phyloP scores from a whole-genome alignment of 2,329 filamentous ascomycete species.

The Sclerotiophoma versabilis region DNA sequence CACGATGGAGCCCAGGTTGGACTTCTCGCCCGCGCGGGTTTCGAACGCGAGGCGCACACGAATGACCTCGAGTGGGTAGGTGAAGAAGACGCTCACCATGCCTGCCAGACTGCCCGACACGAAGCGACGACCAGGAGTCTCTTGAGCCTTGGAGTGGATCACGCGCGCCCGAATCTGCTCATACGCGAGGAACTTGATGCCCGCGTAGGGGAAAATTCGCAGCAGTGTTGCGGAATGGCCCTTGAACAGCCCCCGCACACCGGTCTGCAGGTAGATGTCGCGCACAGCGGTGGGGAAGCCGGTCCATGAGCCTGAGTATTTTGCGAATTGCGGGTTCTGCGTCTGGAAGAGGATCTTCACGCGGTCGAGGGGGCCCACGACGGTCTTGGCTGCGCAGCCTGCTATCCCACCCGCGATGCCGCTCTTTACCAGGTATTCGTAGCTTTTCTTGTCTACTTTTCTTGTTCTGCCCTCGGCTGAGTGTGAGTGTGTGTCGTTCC shows the following conservation, averaged over 20 bases:
- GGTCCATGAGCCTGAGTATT: constrained; percentile 88
- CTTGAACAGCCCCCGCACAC: constrained; percentile 79
- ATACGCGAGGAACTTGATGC: constrained; percentile 97
- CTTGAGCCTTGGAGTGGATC: constrained; percentile 74
- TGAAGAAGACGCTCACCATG: constrained; percentile 91
- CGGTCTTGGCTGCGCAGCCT: constrained; percentile 91
- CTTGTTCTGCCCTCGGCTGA: constrained; percentile 36
- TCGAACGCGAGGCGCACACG: constrained; percentile 94
- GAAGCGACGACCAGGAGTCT: constrained; percentile 80
- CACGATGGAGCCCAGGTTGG: constrained; percentile 78
- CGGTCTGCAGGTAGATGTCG: constrained; percentile 81
- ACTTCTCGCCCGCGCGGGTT: constrained; percentile 76
- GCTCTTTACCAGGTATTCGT: constrained; percentile 84
- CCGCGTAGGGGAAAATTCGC: constrained; percentile 95
- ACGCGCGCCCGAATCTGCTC: constrained; percentile 87
- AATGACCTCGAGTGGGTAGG: constrained; percentile 92
- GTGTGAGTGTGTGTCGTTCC: constrained; percentile 3
- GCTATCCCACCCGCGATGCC: constrained; percentile 88
- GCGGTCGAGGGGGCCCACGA: constrained; percentile 93
- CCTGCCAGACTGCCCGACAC: constrained; percentile 78
- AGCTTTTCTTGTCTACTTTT: constrained; percentile 72
- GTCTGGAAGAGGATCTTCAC: constrained; percentile 99
- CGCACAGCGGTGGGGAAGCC: constrained; percentile 83
- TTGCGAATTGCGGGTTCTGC: constrained; percentile 89
- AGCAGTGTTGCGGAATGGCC: constrained; percentile 94